Base-by-base conservation (phyloP, 1,284 basidiomycete genomes). In the Athelia psychrophila region DNA sequence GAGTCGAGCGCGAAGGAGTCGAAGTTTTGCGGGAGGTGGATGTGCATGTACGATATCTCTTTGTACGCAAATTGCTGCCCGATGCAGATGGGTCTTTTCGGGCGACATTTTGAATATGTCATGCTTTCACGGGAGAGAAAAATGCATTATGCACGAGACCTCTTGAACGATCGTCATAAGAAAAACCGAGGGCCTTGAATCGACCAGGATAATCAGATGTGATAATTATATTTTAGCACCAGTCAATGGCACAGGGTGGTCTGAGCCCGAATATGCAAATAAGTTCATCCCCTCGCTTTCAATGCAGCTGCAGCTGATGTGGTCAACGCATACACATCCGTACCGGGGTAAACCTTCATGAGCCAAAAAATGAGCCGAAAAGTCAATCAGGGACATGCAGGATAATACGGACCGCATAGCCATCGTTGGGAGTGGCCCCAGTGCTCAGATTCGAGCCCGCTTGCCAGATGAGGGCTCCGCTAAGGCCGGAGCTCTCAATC, bases 381-480 rank as follows among this genome's bases (percentile, higher is more conserved):
- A 6, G 5, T 30, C 13, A 13, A 5, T 6, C 27, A 6, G 27
- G 6, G 6, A 30, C 6, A 30, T 30, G 27, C 6, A 13, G 13
- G 13, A 30, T 5, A 30, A 6, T 6, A n/a, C 45, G 22, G 20
- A 63, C 54, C 12, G 59, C 62, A 50, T 57, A 67, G 12, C 64
- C 64, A 51, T 64, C 64, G 38, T 63, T 54, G 10, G 55, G 54
- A 16, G 60, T 56, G 16, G 56, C 45, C 10, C 58, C 63, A 16
- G 54, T 59, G 50, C 51, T 51, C 40, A 62, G 50, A 36, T 50
- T 40, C 12, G 58, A 60, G 16, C 63, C 64, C 23, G 62, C 62
- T 58, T 67, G 64, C 81, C 82, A 84, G 54, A 81, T 81, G 46
- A 83, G 71, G 55, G 82, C 78, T n/a, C 81, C 82, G n/a, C 80